phyloP scores from a whole-genome alignment of 1,284 basidiomycete genomes.

The Inonotus obliquus region DNA sequence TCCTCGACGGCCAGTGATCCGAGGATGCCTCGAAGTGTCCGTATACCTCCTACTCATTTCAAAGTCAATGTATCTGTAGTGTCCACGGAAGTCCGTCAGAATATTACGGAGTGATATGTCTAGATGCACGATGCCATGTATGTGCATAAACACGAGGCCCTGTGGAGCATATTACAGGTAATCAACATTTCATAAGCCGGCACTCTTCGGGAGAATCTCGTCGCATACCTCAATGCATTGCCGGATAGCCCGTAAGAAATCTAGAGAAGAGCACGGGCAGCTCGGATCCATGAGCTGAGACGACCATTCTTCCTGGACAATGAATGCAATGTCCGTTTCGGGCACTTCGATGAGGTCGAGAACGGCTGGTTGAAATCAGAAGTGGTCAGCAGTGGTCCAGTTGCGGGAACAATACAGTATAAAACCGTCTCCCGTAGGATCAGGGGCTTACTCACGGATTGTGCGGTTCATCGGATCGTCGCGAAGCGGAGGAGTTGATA shows the following conservation, averaged over 20 bases:
- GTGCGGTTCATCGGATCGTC: slow-evolving; percentile 66
- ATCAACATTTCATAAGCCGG: not conserved
- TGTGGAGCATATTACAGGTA: slow-evolving; percentile 26
- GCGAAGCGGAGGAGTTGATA: slow-evolving; percentile 48
- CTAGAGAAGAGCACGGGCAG: slow-evolving; percentile 44
- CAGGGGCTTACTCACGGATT: slow-evolving; percentile 50
- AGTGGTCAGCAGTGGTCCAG: slow-evolving; percentile 9
- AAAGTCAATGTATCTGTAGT: slow-evolving; percentile 69
- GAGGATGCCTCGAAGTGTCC: slow-evolving; percentile 24
- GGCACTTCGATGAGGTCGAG: slow-evolving; percentile 54
- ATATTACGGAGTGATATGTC: slow-evolving; percentile 68
- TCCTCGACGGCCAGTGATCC: slow-evolving; percentile 41
- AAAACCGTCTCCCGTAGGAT: not conserved
- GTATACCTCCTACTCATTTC: slow-evolving; percentile 47
- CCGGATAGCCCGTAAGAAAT: slow-evolving; percentile 52
- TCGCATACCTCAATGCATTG: slow-evolving; percentile 56
- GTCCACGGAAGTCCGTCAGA: slow-evolving; percentile 55
- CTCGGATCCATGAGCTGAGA: slow-evolving; percentile 47
- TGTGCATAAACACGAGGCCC: slow-evolving; percentile 69
- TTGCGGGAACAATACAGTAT: too few relatives aligned
- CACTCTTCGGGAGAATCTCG: not conserved
- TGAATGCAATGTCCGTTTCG: slow-evolving; percentile 53
- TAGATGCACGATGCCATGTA: slow-evolving; percentile 57
- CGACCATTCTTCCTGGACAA: slow-evolving; percentile 78
- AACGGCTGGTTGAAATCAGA: slow-evolving; percentile 42